Evolutionary conservation across 257 asterid genomes (phyloP).

Genomic region (Solanum pinnatisectum): DNA sequence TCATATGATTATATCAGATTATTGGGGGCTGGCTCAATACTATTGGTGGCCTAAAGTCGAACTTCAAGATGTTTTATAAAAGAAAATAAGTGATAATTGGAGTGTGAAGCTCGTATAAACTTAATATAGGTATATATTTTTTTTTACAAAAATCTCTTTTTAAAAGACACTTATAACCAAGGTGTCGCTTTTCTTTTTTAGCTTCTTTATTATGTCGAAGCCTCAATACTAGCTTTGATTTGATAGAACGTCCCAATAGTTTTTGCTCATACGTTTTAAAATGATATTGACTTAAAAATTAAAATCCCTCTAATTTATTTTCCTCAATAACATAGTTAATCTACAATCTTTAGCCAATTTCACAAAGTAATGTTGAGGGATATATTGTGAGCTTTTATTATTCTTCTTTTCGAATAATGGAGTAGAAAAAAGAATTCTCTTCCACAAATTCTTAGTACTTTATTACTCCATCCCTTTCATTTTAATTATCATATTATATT

Average conservation of each 20-base stretch:
- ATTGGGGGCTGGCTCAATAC: rapidly evolving
- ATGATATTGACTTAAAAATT: not conserved
- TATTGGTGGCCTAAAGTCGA: not conserved
- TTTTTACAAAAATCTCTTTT: not conserved
- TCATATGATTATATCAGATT: too few relatives aligned
- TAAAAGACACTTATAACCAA: not conserved
- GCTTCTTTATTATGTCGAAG: not conserved
- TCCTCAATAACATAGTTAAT: not conserved
- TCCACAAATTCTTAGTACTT: not conserved
- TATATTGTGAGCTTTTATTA: not conserved
- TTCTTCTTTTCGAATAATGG: not conserved
- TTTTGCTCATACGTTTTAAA: too few relatives aligned
- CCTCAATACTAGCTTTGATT: not conserved
- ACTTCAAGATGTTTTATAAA: not conserved
- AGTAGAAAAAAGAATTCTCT: not conserved
- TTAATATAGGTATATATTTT: too few relatives aligned
- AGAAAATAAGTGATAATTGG: too few relatives aligned
- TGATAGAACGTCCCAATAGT: too few relatives aligned
- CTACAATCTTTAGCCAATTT: not conserved
- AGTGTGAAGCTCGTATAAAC: not conserved
- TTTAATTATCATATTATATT: too few relatives aligned
- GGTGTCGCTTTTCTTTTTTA: not conserved
- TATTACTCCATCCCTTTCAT: not conserved
- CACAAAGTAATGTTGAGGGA: not conserved
- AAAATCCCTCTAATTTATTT: not conserved